A percentile compares a stretch with the other conserved stretches of the same genome.
phyloP scores from a whole-genome alignment of 1,139 yeast genomes.

The Geotrichum carabidarum region DNA sequence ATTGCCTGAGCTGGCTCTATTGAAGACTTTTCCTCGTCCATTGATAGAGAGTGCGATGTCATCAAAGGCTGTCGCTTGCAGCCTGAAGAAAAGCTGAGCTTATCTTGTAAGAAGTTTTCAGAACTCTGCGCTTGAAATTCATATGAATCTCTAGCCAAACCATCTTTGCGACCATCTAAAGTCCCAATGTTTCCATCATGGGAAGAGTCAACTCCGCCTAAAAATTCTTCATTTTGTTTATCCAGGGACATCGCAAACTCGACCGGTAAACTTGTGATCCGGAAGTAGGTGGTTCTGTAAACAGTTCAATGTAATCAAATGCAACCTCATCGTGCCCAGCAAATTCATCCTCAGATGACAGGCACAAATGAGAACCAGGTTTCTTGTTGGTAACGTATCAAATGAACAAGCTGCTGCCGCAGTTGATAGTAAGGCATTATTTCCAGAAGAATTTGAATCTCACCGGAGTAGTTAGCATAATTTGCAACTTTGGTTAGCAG shows the following conservation, averaged over 20 bases:
- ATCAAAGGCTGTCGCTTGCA: neutral
- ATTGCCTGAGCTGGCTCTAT: neutral
- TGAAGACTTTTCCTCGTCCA: neutral
- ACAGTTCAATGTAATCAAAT: constrained; percentile 47
- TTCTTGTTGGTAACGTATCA: constrained; percentile 43
- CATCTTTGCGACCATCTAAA: too few species aligned
- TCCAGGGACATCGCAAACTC: neutral
- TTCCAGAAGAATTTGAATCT: constrained; percentile 48
- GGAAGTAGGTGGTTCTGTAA: constrained; percentile 29
- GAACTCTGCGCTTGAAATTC: too few species aligned
- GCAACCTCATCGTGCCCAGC: constrained; percentile 53
- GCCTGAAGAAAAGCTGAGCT: neutral
- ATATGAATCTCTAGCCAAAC: too few species aligned
- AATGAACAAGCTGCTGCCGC: constrained; percentile 43
- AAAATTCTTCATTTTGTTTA: too few species aligned
- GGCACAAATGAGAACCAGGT: constrained; percentile 48
- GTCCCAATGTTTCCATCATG: too few species aligned
- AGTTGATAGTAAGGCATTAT: constrained; percentile 35
- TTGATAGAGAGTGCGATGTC: neutral
- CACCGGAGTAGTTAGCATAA: constrained; percentile 33
- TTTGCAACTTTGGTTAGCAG: too few species aligned
- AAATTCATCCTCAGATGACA: constrained; percentile 40
- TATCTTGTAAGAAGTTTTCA: neutral
- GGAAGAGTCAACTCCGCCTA: too few species aligned
- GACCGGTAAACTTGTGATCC: neutral